phyloP scores from a whole-genome alignment of 345 rosid genomes.

The Populus euphratica region DNA sequence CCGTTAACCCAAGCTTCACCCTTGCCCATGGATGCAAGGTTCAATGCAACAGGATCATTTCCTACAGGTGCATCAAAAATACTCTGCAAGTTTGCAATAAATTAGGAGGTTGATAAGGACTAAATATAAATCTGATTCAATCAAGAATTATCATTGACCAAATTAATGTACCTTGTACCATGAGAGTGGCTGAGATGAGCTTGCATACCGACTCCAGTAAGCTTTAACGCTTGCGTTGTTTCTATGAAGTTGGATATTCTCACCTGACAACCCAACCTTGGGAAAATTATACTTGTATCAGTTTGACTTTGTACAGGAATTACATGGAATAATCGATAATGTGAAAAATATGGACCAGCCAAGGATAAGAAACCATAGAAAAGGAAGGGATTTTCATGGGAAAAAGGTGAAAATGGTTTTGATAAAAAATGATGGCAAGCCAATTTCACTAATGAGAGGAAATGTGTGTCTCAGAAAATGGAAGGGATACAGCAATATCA shows the following conservation, averaged over 20 bases:
- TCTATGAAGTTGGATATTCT: constrained; percentile 37
- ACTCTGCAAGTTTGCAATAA: constrained; percentile 29
- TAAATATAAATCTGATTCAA: neutral
- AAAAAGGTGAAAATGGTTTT: neutral
- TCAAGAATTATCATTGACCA: neutral
- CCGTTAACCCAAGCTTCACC: constrained; percentile 80
- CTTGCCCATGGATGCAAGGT: constrained; percentile 65
- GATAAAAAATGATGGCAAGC: neutral
- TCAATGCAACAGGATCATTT: constrained; percentile 48
- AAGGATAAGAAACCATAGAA: neutral
- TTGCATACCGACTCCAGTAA: constrained; percentile 44
- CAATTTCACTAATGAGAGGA: neutral
- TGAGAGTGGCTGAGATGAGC: constrained; percentile 41
- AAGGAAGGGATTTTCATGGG: neutral
- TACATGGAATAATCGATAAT: neutral
- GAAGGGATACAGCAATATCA: neutral
- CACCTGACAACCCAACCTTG: constrained; percentile 70
- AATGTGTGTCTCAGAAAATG: neutral
- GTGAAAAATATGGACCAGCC: neutral
- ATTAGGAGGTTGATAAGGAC: neutral
- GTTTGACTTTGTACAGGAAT: neutral
- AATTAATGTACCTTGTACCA: constrained; percentile 64
- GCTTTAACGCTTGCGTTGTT: constrained; percentile 33
- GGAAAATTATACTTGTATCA: neutral
- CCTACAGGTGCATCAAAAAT: constrained; percentile 51